These are phyloP conservation scores for Chaetomium sp. DNA, from an alignment of 2,329 filamentous ascomycete genomes.

Conservation along the genomic window DNA sequence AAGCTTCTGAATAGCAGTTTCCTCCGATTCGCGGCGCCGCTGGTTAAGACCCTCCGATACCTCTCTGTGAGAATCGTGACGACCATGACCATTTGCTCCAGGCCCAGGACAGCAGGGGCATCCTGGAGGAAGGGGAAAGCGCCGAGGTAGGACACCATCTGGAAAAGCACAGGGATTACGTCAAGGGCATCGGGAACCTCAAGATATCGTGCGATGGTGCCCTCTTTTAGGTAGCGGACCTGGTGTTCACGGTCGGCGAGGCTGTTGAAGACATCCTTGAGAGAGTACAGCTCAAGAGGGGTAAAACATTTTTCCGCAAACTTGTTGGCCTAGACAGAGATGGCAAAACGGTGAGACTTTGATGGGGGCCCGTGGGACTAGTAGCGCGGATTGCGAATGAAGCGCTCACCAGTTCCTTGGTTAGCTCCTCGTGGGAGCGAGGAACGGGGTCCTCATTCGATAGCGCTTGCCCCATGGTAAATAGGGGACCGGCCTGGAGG, in stretches of 20 bases:
- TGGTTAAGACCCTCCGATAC: constrained; percentile 64
- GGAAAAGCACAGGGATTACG: constrained; percentile 69
- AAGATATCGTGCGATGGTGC: constrained; percentile 70
- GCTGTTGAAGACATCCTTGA: constrained; percentile 71
- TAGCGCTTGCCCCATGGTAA: constrained; percentile 54
- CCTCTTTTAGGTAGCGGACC: constrained; percentile 68
- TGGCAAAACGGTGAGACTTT: neutral
- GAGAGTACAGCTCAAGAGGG: constrained; percentile 70
- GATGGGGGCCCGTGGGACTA: neutral
- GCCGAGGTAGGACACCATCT: constrained; percentile 70
- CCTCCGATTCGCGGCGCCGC: constrained; percentile 58
- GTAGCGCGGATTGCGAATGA: neutral
- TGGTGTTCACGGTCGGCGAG: constrained; percentile 66
- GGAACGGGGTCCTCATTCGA: constrained; percentile 50
- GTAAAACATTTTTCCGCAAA: constrained; percentile 73
- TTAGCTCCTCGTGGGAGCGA: constrained; percentile 55
- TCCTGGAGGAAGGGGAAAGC: constrained; percentile 73
- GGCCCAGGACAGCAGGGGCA: constrained; percentile 68
- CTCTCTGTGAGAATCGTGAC: constrained; percentile 72
- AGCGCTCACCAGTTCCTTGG: constrained; percentile 52
- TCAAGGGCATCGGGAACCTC: constrained; percentile 71
- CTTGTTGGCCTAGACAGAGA: constrained; percentile 52
- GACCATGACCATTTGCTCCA: constrained; percentile 71
- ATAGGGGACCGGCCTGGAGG: neutral
- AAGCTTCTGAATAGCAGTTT: constrained; percentile 71